These are phyloP conservation scores for Xanthoceras sorbifolium DNA, from an alignment of 345 rosid genomes.

Conservation along the genomic window DNA sequence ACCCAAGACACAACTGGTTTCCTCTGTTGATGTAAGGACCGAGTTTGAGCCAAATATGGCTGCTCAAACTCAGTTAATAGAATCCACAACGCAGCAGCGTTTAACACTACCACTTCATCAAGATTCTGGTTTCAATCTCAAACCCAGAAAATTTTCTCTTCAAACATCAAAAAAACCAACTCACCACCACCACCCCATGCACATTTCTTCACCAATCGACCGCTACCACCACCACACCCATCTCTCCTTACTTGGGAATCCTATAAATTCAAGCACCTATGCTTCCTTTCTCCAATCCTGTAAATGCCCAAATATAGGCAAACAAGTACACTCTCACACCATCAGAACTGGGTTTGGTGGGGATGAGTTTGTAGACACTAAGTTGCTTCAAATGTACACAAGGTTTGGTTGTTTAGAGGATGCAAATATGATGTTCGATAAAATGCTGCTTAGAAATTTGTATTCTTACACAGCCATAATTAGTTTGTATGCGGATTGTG, in stretches of 20 bases:
- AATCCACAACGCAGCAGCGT: constrained; percentile 4
- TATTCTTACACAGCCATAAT: constrained; percentile 57
- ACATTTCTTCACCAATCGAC: background rate
- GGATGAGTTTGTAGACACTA: constrained; percentile 60
- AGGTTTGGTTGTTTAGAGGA: constrained; percentile 34
- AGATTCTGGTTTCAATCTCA: background rate
- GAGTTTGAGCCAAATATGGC: background rate
- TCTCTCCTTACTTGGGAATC: constrained; percentile 29
- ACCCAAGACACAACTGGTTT: too few species aligned
- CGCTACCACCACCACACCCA: too few species aligned
- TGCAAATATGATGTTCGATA: constrained; percentile 46
- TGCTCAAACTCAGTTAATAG: constrained; percentile 14
- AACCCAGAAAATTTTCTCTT: background rate
- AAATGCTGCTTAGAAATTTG: constrained; percentile 46
- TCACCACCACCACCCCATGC: constrained; percentile 10
- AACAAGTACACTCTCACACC: constrained; percentile 51
- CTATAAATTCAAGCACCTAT: constrained; percentile 36
- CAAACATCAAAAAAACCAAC: background rate
- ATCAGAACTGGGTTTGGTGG: constrained; percentile 47
- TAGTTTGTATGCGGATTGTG: constrained; percentile 41
- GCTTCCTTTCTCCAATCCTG: constrained; percentile 59
- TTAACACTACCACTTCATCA: constrained; percentile 7
- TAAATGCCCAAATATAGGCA: constrained; percentile 38
- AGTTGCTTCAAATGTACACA: constrained; percentile 59
- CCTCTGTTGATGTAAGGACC: background rate